Evolutionary conservation across 2,329 filamentous ascomycete genomes (phyloP), one percentile per base, ranked within the genome.

Genomic region (Akanthomyces muscarius): DNA sequence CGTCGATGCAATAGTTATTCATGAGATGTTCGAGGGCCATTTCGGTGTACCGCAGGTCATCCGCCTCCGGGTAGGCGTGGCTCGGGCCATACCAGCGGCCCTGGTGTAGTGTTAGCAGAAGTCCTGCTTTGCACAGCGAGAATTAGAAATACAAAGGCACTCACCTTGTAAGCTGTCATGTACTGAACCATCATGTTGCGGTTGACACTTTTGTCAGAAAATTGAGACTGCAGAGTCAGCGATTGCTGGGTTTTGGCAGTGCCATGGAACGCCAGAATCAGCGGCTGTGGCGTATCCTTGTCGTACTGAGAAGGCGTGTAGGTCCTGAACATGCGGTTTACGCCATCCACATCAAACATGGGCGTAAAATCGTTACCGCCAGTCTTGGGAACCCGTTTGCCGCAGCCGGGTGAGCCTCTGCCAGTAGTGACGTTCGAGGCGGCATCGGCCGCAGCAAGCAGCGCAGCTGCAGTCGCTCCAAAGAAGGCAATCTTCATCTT

Each of bases 21-120:
- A 75, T 70, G 21, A 79, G 63, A 30, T 77, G 68, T 38, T 70
- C 66, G 4, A 81, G 68, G 10, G 81, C 70, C 56, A 78, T 76
- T 2, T 65, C 66, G 0, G 77, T 73, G 66, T 80, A 81, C 36
- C 72, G 68, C 6, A 79, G 66, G 64, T 81, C 80, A 57, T 80
- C 71, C 5, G n/a, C 16, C 18, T 6, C 4, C 2, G 73, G 68
- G 64, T 72, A 73, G 6, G 69, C 72, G 4, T 71, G 71, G 8
- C 73, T 72, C 4, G 68, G 64, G 5, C 71, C 72, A 66, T 74
- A 70, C 77, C 80, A 81, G 33, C 67, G 70, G 8, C 72, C 70
- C 73, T 76, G 18, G 7, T 42, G 4, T 21, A 23, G 23, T 21
- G 47, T 59, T 16, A 59, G 47, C n/a, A 28, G 10, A 23, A 16